Base-by-base conservation (phyloP, 139 green algal species). In the Haematococcus lacustris region DNA sequence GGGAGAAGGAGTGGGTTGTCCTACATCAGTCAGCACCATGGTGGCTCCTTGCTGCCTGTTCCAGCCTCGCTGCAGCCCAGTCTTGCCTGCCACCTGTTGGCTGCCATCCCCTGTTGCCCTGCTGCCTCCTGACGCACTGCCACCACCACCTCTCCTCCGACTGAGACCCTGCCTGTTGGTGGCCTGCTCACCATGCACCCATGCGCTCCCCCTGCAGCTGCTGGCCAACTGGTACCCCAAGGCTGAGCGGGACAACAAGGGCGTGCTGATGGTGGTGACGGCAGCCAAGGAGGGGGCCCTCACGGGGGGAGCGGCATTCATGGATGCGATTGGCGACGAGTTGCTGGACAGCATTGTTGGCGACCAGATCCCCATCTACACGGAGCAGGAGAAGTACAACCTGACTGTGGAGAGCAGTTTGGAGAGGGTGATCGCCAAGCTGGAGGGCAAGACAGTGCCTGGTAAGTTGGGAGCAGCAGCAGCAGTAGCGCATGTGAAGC, bases 341-440 rank as follows among this genome's bases (percentile, higher is more conserved):
- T 67, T 99, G n/a, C 83, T 98, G 5, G 96, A 98, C 70, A 86
- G 74, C 41, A 82, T 99, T 32, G 82, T 93, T 7, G 71, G 74
- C 41, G 92, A 97, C 71, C 97, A 98, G 88, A 96, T 99, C 74
- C 92, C 95, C 68, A 95, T 96, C 81, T 87, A 93, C 76, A 92
- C 93, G 0, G 91, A 91, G 71, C 83, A 96, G 78, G 93, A 97
- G 84, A 94, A 93, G 80, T 97, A 93, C 88, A 97, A 97, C 80
- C 88, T 96, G 83, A 86, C 88, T 4, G 81, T 96, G 51, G 77
- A 81, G 32, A 88, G 69, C 38, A 87, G 78, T 26, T 83, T 97
- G 6, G 88, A 93, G 61, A 83, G 96, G 17, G 76, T 99, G 28
- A 91, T 87, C 38, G 92, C 92, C 34, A 82, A 90, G 75, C 82